Base-by-base conservation (phyloP, 768 basidiomycete species). In the Lenzites betulinus region DNA sequence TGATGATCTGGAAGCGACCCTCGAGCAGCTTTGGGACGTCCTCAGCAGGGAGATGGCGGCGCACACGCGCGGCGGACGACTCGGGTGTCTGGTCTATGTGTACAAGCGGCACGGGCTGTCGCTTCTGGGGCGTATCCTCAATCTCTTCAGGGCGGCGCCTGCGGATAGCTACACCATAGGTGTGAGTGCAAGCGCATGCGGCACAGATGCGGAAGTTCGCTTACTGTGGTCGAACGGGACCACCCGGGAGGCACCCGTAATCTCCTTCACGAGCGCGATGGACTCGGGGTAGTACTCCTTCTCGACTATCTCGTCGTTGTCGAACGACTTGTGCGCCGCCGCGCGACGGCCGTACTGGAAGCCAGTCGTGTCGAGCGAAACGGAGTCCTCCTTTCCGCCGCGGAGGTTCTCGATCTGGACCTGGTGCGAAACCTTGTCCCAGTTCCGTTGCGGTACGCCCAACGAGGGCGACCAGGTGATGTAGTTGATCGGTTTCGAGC, bases 211-310 rank as follows among this genome's bases (percentile, higher is more conserved):
- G n/a, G 15, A 23, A 25, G 35, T n/a, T 20, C 20, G 67, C 84
- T 54, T 58, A 84, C 86, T 87, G 66, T 87, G 86, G 64, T 87
- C 85, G 64, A 88, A 89, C 15, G 87, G 53, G n/a, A 86, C 80
- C 11, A 85, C 83, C 25, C 77, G 75, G 64, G 75, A 81, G 0
- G 87, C 87, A 3, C 87, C 85, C 0, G 86, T 86, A 11, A 83
- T 55, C 59, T 81, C 69, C 74, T 88, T 87, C 43, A 88, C 69
- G 43, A 87, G 74, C 66, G 82, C 81, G 18, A 78, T 74, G 64
- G 81, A 82, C 71, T 89, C 87, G 0, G 80, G 78, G 64, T 87
- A 88, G 67, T 89, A 89, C 51, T 81, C 82, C 44, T 63, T 65
- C 65, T 76, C 65, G 36, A 89, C 79, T n/a, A 79, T 80, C 11